Evolutionary conservation across 257 asterid species (phyloP).

Genomic region (Solanum pennellii): DNA sequence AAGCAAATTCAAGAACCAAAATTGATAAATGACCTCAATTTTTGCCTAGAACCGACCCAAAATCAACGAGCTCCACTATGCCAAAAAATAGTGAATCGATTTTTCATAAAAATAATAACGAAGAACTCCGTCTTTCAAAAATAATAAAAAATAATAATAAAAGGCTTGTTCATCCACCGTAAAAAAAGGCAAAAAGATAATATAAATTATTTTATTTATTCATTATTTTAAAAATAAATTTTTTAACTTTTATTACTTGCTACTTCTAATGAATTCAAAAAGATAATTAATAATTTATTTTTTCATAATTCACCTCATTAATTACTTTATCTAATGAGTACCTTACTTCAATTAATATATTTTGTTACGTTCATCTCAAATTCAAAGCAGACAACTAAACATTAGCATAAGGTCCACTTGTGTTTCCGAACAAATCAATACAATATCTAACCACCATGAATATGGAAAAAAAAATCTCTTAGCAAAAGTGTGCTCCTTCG

Average conservation of each 20-base stretch:
- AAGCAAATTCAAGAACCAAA: neutral
- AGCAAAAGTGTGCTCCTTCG: too few species aligned
- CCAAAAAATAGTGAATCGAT: neutral
- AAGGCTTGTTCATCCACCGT: too few species aligned
- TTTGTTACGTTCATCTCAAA: too few species aligned
- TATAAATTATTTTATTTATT: too few species aligned
- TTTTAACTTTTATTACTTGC: too few species aligned
- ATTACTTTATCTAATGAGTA: neutral
- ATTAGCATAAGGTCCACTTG: neutral
- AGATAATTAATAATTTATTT: fast-evolving
- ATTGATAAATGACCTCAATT: neutral
- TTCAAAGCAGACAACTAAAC: neutral
- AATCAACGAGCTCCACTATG: neutral
- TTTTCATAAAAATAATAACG: neutral
- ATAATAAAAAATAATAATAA: too few species aligned
- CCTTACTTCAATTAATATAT: neutral
- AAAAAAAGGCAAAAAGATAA: neutral
- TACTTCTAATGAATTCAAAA: too few species aligned
- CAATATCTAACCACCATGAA: neutral
- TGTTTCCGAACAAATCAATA: neutral
- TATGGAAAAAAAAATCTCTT: too few species aligned
- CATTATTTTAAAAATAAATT: too few species aligned
- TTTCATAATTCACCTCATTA: neutral
- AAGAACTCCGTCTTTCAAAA: neutral
- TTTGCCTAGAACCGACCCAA: neutral